Percentiles rank a stretch among this genome's conserved stretches.
Evolutionary conservation across 495 filamentous ascomycete species (phyloP).

Genomic region (Neurospora sp.): DNA sequence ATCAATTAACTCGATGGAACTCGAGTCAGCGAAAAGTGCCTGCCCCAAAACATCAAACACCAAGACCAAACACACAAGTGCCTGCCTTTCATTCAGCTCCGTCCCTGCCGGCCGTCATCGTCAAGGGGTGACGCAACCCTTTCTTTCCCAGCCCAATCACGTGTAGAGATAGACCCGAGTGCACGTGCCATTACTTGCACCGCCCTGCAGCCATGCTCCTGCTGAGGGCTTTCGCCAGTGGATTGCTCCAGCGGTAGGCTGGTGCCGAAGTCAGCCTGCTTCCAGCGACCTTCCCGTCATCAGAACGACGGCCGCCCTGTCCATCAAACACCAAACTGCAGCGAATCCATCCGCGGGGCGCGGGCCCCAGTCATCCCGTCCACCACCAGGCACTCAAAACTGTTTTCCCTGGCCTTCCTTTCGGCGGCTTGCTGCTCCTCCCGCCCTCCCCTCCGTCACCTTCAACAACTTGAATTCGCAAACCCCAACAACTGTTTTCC

Average conservation of each 20-base stretch:
- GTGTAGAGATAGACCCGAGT: neutral
- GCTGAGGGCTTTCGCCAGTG: neutral
- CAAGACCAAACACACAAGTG: neutral
- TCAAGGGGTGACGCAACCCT: neutral
- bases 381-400: neutral
- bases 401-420: neutral
- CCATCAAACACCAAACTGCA: neutral
- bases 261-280: neutral
- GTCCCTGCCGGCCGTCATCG: neutral
- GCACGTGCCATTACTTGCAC: neutral
- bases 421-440: neutral
- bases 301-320: neutral
- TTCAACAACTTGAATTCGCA: neutral
- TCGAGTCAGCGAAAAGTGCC: neutral
- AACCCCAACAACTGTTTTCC: neutral
- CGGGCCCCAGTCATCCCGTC: neutral
- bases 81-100: neutral
- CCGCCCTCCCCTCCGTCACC: neutral
- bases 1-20: neutral
- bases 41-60: neutral
- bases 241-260: neutral
- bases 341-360: neutral
- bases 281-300: neutral
- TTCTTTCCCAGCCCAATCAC: neutral
- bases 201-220: neutral